These are phyloP conservation scores for Hemerocallis citrina DNA, from an alignment of 106 monocot genomes.

Conservation along the genomic window DNA sequence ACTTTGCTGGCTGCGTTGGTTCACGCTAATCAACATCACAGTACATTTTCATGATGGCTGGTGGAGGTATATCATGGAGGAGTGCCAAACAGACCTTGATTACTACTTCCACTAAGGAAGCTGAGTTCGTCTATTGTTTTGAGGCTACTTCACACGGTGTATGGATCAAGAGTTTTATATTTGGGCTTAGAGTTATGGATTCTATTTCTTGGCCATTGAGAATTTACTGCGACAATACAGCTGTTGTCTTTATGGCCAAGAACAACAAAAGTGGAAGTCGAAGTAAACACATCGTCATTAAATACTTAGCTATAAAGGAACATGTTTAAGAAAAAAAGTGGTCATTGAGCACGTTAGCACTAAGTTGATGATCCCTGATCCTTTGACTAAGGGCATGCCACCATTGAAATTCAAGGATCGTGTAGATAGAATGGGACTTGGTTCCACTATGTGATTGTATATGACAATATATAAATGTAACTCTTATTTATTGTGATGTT, in stretches of 20 bases:
- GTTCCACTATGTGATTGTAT: no score
- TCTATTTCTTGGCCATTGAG: background rate
- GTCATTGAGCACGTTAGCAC: constrained; percentile 1
- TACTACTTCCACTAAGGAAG: constrained; percentile 4
- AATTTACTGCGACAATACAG: constrained; percentile 5
- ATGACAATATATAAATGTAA: no score
- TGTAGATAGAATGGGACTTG: no score
- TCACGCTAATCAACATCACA: constrained; percentile 6
- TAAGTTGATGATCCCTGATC: no score
- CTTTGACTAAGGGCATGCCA: no score
- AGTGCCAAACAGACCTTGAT: constrained; percentile 5
- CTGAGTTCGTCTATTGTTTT: constrained; percentile 12
- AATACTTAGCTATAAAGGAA: constrained; percentile 8
- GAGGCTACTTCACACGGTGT: constrained; percentile 1
- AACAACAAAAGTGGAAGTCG: constrained; percentile 10
- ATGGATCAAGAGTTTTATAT: constrained; percentile 8
- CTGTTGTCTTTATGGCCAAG: constrained; percentile 3
- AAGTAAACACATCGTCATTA: constrained; percentile 12
- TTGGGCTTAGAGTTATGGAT: constrained; percentile 6
- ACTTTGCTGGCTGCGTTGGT: constrained; percentile 4
- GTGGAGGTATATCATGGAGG: background rate
- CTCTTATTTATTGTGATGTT: no score
- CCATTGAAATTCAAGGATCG: no score
- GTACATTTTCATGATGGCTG: background rate
- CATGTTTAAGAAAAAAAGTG: background rate